phyloP scores from a whole-genome alignment of 1,284 basidiomycete species.

The Microbotryum scabiosae region DNA sequence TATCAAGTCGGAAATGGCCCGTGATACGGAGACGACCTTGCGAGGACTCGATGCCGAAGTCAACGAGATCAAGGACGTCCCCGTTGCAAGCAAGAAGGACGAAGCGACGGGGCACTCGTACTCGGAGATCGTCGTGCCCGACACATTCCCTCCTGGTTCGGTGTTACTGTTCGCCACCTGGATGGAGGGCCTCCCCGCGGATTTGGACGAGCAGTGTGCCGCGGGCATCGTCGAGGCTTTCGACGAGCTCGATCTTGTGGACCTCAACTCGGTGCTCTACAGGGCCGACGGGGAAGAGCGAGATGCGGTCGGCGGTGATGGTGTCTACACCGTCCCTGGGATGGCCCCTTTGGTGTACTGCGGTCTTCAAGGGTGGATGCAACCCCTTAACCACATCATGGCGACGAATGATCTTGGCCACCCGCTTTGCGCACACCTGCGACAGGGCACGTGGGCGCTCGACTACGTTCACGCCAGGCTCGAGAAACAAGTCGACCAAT shows the following conservation, averaged over 20 bases:
- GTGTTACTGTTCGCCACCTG: conserved; percentile 83
- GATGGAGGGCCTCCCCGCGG: conserved; percentile 55
- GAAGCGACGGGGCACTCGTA: conserved; percentile 53
- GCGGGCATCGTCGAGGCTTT: conserved; percentile 64
- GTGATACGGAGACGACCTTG: conserved; percentile 53
- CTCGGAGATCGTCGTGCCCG: conserved; percentile 62
- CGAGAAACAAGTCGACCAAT: conserved; percentile 53
- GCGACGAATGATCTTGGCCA: conserved; percentile 83
- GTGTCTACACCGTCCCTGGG: conserved; percentile 68
- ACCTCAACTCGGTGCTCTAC: conserved; percentile 74
- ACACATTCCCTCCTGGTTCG: conserved; percentile 81
- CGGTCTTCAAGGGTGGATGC: conserved; percentile 93
- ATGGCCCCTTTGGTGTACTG: conserved; percentile 72
- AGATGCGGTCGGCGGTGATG: conserved; percentile 56
- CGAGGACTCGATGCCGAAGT: conserved; percentile 57
- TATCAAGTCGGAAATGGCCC: conserved; percentile 55
- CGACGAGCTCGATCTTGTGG: conserved; percentile 65
- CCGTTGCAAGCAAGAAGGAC: conserved; percentile 47
- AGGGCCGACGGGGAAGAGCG: conserved; percentile 81
- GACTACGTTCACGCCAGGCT: conserved; percentile 72
- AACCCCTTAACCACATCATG: conserved; percentile 70
- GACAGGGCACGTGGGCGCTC: conserved; percentile 79
- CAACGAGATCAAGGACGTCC: conserved; percentile 1
- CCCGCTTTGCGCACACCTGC: conserved; percentile 72
- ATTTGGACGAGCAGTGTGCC: conserved; percentile 62